phyloP scores from a whole-genome alignment of 2,329 filamentous ascomycete genomes.

The Coniochaeta sp. region DNA sequence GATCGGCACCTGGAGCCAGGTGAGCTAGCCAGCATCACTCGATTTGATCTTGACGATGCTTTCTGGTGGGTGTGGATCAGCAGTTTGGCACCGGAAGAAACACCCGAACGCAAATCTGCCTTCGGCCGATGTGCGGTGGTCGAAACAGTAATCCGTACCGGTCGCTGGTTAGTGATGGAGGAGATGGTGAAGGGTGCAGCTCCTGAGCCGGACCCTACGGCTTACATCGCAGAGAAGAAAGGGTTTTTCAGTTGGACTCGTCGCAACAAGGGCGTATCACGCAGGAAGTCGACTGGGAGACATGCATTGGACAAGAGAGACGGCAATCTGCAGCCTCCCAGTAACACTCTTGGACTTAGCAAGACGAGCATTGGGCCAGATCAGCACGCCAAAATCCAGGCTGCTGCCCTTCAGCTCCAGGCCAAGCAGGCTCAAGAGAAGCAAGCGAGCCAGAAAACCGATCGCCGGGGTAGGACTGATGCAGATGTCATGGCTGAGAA shows the following conservation, averaged over 20 bases:
- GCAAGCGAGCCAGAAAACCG: constrained; percentile 17
- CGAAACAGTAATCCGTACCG: constrained; percentile 74
- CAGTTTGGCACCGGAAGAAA: constrained; percentile 87
- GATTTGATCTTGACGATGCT: constrained; percentile 81
- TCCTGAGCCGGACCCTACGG: constrained; percentile 72
- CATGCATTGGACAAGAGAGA: constrained; percentile 41
- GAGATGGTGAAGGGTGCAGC: constrained; percentile 93
- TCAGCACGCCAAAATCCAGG: constrained; percentile 88
- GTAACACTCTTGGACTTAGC: constrained; percentile 42
- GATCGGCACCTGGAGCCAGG: constrained; percentile 72
- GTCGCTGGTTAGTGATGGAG: constrained; percentile 90
- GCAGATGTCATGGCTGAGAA: constrained; percentile 55
- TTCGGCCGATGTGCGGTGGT: constrained; percentile 91
- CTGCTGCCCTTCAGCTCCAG: constrained; percentile 78
- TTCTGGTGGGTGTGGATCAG: constrained; percentile 99
- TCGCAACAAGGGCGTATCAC: constrained; percentile 52
- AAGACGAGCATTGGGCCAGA: constrained; percentile 83
- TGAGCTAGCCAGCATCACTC: constrained; percentile 86
- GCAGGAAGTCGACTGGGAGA: constrained; percentile 65
- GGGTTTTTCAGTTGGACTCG: constrained; percentile 82
- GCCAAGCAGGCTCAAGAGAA: constrained; percentile 54
- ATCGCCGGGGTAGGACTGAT: constrained; percentile 47
- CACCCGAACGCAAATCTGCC: constrained; percentile 74
- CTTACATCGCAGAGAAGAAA: constrained; percentile 94
- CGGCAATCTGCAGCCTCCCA: constrained; percentile 31